Evolutionary conservation across 2,329 filamentous ascomycete genomes (phyloP).

Genomic region (Chaetomiaceae sp.): DNA sequence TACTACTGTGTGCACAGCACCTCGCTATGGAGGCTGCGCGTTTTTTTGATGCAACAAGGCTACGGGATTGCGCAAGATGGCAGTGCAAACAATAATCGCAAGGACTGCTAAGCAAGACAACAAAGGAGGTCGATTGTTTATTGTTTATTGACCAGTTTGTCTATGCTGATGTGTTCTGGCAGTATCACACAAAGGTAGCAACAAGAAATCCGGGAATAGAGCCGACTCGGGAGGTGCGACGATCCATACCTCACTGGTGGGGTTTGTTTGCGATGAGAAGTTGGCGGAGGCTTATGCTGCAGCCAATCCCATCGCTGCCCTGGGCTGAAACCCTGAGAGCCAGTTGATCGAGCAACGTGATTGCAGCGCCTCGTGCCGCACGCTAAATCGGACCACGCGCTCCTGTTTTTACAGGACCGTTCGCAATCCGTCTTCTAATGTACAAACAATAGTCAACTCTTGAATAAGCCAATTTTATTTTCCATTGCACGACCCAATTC

Average conservation of each 20-base stretch:
- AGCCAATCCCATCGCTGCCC: background rate
- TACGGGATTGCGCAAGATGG: too few relatives aligned
- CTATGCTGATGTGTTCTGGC: background rate
- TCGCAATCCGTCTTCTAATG: too few relatives aligned
- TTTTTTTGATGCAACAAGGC: too few relatives aligned
- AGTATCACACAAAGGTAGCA: background rate
- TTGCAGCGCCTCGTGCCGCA: background rate
- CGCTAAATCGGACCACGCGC: background rate
- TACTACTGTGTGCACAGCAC: too few relatives aligned
- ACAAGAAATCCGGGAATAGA: background rate
- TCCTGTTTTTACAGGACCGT: too few relatives aligned
- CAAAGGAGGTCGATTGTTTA: too few relatives aligned
- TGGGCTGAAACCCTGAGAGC: conserved; percentile 10
- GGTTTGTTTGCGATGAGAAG: background rate
- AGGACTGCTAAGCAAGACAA: background rate
- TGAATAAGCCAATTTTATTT: too few relatives aligned
- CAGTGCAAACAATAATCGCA: background rate
- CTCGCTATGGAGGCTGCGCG: too few relatives aligned
- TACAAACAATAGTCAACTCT: too few relatives aligned
- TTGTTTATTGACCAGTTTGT: too few relatives aligned
- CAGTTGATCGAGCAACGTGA: conserved; percentile 18
- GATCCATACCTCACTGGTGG: too few relatives aligned
- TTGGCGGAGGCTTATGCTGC: background rate
- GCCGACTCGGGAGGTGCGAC: background rate
- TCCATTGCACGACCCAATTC: too few relatives aligned